Evolutionary conservation across 2,329 filamentous ascomycete genomes (phyloP).

Genomic region (Tolypocladium ophioglossoides): DNA sequence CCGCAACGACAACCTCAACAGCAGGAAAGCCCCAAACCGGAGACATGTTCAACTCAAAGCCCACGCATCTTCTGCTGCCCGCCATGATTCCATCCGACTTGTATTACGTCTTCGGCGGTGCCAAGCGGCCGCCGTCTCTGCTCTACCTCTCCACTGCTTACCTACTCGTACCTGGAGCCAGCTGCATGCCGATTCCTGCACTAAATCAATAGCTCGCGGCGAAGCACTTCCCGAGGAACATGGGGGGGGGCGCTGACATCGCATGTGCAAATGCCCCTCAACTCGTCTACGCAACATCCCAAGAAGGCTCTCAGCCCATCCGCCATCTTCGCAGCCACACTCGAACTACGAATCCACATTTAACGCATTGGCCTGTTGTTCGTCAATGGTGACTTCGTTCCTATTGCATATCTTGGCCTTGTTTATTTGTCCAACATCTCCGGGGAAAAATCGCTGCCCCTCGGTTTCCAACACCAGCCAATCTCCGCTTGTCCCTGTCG

Average conservation of each 20-base stretch:
- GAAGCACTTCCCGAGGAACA: neutral
- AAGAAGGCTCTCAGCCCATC: neutral
- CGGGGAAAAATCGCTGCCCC: neutral
- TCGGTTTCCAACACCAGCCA: neutral
- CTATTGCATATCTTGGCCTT: neutral
- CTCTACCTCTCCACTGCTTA: no score
- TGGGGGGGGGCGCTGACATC: neutral
- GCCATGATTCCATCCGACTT: no score
- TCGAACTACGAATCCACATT: neutral
- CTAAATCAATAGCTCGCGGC: neutral
- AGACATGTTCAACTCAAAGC: no score
- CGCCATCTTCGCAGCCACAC: neutral
- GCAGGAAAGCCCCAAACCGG: neutral
- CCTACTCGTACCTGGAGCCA: no score
- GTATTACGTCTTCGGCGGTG: no score
- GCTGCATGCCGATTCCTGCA: neutral
- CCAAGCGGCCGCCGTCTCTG: no score
- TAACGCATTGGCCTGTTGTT: neutral
- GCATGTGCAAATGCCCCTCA: conserved; percentile 6
- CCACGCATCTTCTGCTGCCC: no score
- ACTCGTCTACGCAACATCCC: neutral
- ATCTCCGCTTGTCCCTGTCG: neutral
- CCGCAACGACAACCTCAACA: neutral
- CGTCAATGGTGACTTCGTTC: neutral
- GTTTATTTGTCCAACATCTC: neutral